A percentile compares a stretch with the other conserved stretches of the same genome.
Evolutionary conservation across 345 rosid species (phyloP).

Genomic region (Camelina hispida): DNA sequence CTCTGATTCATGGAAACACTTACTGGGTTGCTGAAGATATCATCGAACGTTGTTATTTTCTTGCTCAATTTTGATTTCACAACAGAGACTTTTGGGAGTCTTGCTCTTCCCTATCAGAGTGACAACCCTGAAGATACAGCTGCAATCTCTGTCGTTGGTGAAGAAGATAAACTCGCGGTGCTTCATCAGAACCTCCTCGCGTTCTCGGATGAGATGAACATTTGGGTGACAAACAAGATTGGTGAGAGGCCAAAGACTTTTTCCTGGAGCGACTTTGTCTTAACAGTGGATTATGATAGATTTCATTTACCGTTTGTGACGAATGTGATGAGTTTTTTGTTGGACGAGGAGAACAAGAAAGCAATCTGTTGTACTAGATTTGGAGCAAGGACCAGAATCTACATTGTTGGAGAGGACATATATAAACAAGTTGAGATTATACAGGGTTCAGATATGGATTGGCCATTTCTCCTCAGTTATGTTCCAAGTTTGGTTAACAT

Average conservation of each 20-base stretch:
- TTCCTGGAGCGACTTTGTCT: background rate
- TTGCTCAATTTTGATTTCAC: background rate
- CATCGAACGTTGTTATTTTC: background rate
- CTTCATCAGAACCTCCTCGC: background rate
- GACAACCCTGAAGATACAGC: accelerated
- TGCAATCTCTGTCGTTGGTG: background rate
- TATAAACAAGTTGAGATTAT: background rate
- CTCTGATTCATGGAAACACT: background rate
- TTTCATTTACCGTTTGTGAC: background rate
- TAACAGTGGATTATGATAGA: background rate
- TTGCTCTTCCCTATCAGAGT: background rate
- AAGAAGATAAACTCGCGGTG: background rate
- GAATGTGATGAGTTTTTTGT: background rate
- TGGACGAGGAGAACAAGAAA: conserved; percentile 12
- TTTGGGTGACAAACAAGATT: background rate
- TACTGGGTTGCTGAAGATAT: background rate
- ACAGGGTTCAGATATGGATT: background rate
- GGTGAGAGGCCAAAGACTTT: conserved; percentile 1
- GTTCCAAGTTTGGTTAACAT: conserved; percentile 19
- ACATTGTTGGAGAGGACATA: background rate
- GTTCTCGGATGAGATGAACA: background rate
- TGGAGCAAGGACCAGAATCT: background rate
- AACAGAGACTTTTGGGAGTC: background rate
- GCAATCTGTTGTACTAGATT: background rate
- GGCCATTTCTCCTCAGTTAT: conserved; percentile 11